Evolutionary conservation across 805 yeast species (phyloP).

Genomic region (Candida pseudofarinosa): DNA sequence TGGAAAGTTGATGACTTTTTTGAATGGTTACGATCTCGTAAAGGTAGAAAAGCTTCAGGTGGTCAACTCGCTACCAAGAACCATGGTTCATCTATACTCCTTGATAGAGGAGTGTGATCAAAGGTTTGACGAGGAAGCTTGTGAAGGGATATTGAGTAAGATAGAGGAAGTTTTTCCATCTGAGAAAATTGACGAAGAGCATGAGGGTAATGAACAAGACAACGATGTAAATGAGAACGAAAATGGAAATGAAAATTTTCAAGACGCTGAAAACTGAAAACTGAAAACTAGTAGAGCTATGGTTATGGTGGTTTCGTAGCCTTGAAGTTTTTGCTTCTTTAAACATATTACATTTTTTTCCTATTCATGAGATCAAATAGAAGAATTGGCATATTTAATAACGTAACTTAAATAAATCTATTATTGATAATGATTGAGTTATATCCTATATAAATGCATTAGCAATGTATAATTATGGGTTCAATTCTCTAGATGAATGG

Average conservation of each 20-base stretch:
- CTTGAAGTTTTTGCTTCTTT: too few species aligned
- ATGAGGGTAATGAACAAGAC: conserved; percentile 17
- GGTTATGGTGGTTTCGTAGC: too few species aligned
- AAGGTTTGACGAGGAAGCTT: conserved; percentile 66
- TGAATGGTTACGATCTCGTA: conserved; percentile 56
- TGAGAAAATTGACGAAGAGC: conserved; percentile 25
- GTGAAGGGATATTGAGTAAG: conserved; percentile 54
- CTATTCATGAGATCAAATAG: too few species aligned
- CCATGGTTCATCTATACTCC: conserved; percentile 73
- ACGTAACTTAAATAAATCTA: too few species aligned
- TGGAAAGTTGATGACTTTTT: conserved; percentile 37
- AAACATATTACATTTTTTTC: too few species aligned
- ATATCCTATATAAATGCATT: too few species aligned
- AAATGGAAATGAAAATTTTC: conserved; percentile 9
- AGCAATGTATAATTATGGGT: too few species aligned
- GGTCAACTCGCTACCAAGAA: conserved; percentile 73
- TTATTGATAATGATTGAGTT: too few species aligned
- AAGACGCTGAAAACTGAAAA: conserved; percentile 8
- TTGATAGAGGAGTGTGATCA: conserved; percentile 91
- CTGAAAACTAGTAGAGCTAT: too few species aligned
- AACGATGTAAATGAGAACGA: conserved; percentile 17
- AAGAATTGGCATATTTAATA: too few species aligned
- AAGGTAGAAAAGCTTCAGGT: conserved; percentile 84
- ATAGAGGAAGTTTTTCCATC: conserved; percentile 53
- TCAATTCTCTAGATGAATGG: conserved; percentile 19